Conservation (phyloP, 169 alveolate genomes). For the Blepharisma undulans region DNA sequence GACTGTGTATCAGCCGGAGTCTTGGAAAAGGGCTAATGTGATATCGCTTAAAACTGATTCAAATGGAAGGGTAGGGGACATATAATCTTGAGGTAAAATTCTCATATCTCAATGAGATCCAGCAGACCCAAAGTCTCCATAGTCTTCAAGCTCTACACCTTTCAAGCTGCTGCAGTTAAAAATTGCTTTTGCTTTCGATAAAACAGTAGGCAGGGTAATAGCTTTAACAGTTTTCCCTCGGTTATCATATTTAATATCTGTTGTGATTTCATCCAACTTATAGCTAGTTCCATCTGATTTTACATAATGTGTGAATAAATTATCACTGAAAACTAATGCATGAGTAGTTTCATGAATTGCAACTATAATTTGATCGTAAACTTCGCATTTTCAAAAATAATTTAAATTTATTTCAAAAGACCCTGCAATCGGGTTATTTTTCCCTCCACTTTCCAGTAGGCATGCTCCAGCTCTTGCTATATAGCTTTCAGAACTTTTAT, state of each 20-base stretch:
- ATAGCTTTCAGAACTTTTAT: background rate
- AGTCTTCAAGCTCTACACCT: conserved; percentile 45
- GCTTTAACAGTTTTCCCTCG: background rate
- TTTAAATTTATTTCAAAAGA: background rate
- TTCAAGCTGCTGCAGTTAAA: conserved; percentile 48
- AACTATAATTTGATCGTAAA: background rate
- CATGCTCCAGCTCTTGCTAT: conserved; percentile 32
- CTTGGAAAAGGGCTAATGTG: conserved; percentile 55
- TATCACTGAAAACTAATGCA: background rate
- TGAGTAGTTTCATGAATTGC: conserved; percentile 40
- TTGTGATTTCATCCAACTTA: background rate
- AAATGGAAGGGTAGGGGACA: conserved; percentile 1
- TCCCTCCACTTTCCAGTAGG: background rate
- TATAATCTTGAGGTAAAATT: conserved; percentile 40
- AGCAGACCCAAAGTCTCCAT: conserved; percentile 45
- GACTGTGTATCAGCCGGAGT: conserved; percentile 53
- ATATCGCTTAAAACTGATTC: conserved; percentile 39
- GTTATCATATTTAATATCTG: background rate
- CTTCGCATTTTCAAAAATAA: background rate
- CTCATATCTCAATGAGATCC: conserved; percentile 51
- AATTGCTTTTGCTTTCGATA: conserved; percentile 44
- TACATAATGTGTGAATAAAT: background rate
- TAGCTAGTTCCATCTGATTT: conserved; percentile 8
- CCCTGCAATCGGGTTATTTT: conserved; percentile 16
- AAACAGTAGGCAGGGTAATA: background rate